Base-by-base conservation (phyloP, 2,329 filamentous ascomycete genomes). In the Paecilomyces formosus region DNA sequence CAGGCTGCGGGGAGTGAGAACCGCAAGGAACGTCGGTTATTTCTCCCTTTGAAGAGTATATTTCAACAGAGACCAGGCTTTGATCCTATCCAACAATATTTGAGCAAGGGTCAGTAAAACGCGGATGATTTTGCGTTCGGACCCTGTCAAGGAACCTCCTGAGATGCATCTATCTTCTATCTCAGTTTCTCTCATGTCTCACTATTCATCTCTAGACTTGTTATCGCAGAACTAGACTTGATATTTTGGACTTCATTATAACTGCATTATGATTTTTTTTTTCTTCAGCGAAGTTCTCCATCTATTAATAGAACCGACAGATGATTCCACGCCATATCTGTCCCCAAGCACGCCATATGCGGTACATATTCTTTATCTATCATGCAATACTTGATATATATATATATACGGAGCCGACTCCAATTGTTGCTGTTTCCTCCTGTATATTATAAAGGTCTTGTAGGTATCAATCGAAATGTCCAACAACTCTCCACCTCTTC, bases 31-130 rank as follows among this genome's bases (percentile, higher is more conserved):
- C 71, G 64, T 52, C 69, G 60, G 12, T 61, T 83, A 53, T 83
- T 84, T 57, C 60, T 76, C 54, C 81, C 81, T 1, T 62, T 83
- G 54, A 62, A 80, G 33, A 77, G 78, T 62, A 61, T 83, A 26
- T 68, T 80, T 54, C 62, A 62, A 22, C 76, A 79, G 61, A 67
- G 76, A 21, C 70, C 74, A 18, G 61, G 65, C 1, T 61, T 73
- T 45, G 35, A 74, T 65, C 64, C 74, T 30, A 7, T 45, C 15
- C n/a, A 45, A 9, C 30, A 31, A 31, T 31, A 31, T 11, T 31
- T 31, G 18, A 45, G 6, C 18, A 18, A 45, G n/a, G n/a, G 39
- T 2, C 11, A n/a, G 4, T 9, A 7, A 9, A 5, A 3, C 5
- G 6, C 9, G 3, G 39, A 45, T 9, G 18, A 21, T n/a, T 21